Evolutionary conservation across 2,329 filamentous ascomycete genomes (phyloP), one percentile per base, ranked within the genome.

Genomic region (Alternaria gansuensis): DNA sequence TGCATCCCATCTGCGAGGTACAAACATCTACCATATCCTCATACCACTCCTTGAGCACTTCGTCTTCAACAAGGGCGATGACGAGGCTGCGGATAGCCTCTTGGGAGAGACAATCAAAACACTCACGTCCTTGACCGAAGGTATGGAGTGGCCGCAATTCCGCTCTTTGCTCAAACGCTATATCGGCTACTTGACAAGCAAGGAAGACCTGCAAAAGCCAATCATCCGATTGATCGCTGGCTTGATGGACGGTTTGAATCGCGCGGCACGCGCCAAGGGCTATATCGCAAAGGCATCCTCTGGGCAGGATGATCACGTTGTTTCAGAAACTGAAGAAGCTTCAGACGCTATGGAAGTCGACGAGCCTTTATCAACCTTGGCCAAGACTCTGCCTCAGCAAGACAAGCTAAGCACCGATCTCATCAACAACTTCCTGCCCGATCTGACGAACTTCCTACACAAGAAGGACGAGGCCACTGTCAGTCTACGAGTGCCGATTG

Each of bases 391-490:
- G 53, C 92, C 92, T 0, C 82, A 84, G 33, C 78, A 84, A 60
- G 80, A 87, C 9, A 92, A 92, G 74, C 82, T 96, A 33, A 82
- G 85, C 14, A 83, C 85, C 1, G 92, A 97, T 66, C 82, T 98
- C 51, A 85, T 86, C 39, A 85, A 87, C 21, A 88, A 88, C 62
- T 90, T 97, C 68, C 80, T 97, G 36, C 92, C 94, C 0, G 86
- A 90, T 17, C 80, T 99, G 31, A 84, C 89, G n/a, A 86, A 88
- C 44, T 95, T 97, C 73, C 85, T 98, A 28, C 93, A 97, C 69
- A 89, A 96, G 70, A 98, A 97, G 77, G 92, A 98, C 64, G 95
- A 99, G 75, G 89, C 92, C 1, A 93, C 93, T 49, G 94, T 99
- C 77, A 97, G 93, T 79, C 87, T 95, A 51, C 91, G 95, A 75